These are phyloP conservation scores for Hyphochytrium catenoides DNA, from an alignment of 352 stramenopile genomes.

Conservation along the genomic window DNA sequence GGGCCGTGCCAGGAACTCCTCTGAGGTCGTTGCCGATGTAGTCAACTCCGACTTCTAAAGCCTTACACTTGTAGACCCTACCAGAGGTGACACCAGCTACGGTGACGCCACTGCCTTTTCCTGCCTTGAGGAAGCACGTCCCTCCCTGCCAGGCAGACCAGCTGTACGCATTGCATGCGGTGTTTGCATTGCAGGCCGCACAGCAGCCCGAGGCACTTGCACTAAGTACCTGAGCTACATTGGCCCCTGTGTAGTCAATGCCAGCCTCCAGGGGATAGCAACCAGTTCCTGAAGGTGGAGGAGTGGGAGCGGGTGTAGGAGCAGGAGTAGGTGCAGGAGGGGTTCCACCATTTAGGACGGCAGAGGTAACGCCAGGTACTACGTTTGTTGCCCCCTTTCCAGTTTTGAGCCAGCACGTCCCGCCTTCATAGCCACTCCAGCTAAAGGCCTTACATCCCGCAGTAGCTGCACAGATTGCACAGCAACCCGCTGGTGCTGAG, in stretches of 20 bases:
- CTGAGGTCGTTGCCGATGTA: conserved; percentile 13
- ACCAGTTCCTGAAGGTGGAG: no score
- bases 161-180: conserved; percentile 7
- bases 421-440: conserved; percentile 18
- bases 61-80: not conserved
- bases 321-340: no score
- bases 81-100: not conserved
- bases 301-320: no score
- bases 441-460: conserved; percentile 15
- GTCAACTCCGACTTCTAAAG: not conserved
- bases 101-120: no score
- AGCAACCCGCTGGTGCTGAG: conserved; percentile 2
- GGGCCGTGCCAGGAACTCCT: conserved; percentile 6
- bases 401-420: conserved; percentile 23
- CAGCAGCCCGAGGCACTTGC: not conserved
- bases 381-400: conserved; percentile 2
- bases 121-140: no score
- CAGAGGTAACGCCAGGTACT: conserved; percentile 10
- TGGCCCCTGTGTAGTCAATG: conserved; percentile 3
- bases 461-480: not conserved
- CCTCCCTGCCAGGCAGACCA: no score
- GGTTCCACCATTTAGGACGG: no score
- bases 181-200: conserved; percentile 5
- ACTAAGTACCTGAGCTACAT: not conserved
- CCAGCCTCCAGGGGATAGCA: no score